Percentiles rank a stretch among this genome's conserved stretches.
phyloP scores from a whole-genome alignment of 768 basidiomycete species.

The Boletus pseudopeckii region DNA sequence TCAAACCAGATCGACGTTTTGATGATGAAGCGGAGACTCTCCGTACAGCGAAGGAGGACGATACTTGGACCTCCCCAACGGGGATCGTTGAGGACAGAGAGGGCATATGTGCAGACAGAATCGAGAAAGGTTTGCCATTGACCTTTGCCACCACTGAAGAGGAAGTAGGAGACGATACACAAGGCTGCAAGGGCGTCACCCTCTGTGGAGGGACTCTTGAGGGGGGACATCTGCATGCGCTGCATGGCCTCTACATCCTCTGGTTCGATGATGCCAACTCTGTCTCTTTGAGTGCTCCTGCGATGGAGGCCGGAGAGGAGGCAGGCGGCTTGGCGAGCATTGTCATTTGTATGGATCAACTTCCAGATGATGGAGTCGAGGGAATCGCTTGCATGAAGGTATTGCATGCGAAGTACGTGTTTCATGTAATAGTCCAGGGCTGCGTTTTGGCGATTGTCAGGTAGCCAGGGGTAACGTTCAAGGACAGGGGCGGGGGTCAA shows the following conservation, averaged over 20 bases:
- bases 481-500: constrained; percentile 6
- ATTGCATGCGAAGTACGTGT: constrained; percentile 64
- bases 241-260: constrained; percentile 25
- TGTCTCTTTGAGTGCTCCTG: constrained; percentile 28
- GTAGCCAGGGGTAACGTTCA: constrained; percentile 12
- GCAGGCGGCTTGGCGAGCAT: constrained; percentile 56
- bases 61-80: constrained; percentile 39
- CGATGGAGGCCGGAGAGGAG: constrained; percentile 61
- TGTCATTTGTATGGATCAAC: constrained; percentile 43
- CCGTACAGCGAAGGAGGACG: constrained; percentile 43
- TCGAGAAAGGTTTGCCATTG: constrained; percentile 65
- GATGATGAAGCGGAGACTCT: constrained; percentile 66
- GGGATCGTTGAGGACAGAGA: constrained; percentile 40
- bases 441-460: constrained; percentile 17
- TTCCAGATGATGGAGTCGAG: constrained; percentile 47
- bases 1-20: constrained; percentile 89
- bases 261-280: constrained; percentile 13
- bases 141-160: constrained; percentile 75
- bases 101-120: constrained; percentile 57
- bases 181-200: constrained; percentile 80
- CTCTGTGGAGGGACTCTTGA: constrained; percentile 35
- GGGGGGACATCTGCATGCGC: constrained; percentile 22
- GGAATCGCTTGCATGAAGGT: constrained; percentile 57
- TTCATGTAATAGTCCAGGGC: constrained; percentile 48
- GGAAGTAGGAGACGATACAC: constrained; percentile 69